Base-by-base conservation (phyloP, 2,329 filamentous ascomycete species). In the Endothia cerciana region DNA sequence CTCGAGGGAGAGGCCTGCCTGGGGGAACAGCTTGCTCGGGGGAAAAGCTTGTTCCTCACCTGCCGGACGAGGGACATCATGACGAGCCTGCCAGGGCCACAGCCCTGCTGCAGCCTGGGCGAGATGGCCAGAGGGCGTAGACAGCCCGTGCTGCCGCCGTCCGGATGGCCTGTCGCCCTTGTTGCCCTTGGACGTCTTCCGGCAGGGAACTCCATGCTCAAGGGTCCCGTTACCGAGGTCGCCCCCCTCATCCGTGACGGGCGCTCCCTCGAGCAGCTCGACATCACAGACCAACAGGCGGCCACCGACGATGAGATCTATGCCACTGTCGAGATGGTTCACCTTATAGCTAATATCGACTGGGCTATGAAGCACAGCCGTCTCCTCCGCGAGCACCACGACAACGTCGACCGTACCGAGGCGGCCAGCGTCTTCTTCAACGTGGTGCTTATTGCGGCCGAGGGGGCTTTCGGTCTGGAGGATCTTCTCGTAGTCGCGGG, bases 61-160 rank as follows among this genome's bases (percentile, higher is more conserved):
- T 91, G 86, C 74, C 94, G 89, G 64, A 94, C 83, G 73, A 93
- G 97, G 3, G 89, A 85, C 76, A 87, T 89, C 80, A 97, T 82
- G 67, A 96, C 79, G 25, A 89, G 87, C 69, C 85, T 88, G 19
- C 91, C 94, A 2, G 97, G 81, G 1, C 92, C 91, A 65, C 88
- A 87, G 41, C 87, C 83, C 70, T 95, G n/a, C n/a, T n/a, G 92
- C 65, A 93, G 87, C 66, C 89, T 86, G 0, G 92, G 92, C 63
- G 91, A 82, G 6, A 97, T 89, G 22, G 91, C 92, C 5, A 97
- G 83, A 0, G 91, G 94, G 77, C 97, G 94, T 60, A 97, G 79
- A 64, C 88, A 92, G 64, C 97, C 84, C 0, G 92, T 96, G 53
- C 87, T 80, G 47, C 93, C 93, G 19, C 82, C 80, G 65, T 92